Conservation (phyloP, 2,329 filamentous ascomycete species). For the Diplodia mutila region DNA sequence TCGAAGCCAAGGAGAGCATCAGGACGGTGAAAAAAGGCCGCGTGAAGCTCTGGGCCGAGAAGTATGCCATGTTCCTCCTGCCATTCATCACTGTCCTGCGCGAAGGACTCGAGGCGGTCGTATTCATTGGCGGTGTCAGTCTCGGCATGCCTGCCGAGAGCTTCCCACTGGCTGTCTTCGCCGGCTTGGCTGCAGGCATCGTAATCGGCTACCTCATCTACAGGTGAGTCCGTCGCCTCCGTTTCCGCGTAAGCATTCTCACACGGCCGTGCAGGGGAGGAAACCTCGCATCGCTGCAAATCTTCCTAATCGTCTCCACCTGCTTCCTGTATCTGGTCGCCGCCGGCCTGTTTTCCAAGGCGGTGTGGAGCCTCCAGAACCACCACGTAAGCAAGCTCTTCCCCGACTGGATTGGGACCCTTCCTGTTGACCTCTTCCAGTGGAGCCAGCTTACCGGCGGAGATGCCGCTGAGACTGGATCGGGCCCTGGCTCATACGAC, state of each 20-base stretch:
- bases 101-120: conserved; percentile 82
- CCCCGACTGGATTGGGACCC: conserved; percentile 7
- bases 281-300: conserved; percentile 67
- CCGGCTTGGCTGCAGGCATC: conserved; percentile 69
- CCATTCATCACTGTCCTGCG: conserved; percentile 87
- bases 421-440: conserved; percentile 33
- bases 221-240: conserved; percentile 59
- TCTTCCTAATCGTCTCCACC: conserved; percentile 81
- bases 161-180: conserved; percentile 76
- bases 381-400: conserved; percentile 48
- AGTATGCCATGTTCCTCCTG: conserved; percentile 83
- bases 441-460: conserved; percentile 70
- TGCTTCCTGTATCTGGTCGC: conserved; percentile 84
- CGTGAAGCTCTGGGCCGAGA: conserved; percentile 69
- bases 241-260: not conserved
- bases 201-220: conserved; percentile 76
- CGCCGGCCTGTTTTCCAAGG: conserved; percentile 77
- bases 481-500: conserved; percentile 77
- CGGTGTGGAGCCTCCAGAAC: conserved; percentile 74
- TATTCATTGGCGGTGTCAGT: conserved; percentile 84
- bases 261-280: conserved; percentile 53
- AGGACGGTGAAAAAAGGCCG: conserved; percentile 46
- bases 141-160: conserved; percentile 74
- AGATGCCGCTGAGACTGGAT: conserved; percentile 64
- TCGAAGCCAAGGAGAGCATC: conserved; percentile 59